These are phyloP conservation scores for Suhomyces chickasaworum DNA, from an alignment of 1,139 yeast species.

Conservation along the genomic window DNA sequence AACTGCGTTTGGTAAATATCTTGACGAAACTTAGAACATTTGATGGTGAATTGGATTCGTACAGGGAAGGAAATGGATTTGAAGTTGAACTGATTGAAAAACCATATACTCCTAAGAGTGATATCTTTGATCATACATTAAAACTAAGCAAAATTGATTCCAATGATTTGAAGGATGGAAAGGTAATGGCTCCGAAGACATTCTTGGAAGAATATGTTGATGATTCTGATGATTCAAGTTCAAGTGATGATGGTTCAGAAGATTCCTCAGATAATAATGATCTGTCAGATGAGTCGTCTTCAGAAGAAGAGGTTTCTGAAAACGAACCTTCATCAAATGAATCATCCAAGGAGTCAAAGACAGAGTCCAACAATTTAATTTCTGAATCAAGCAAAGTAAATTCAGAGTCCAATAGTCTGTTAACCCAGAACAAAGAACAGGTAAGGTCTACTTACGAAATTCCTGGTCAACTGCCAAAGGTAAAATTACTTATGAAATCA, in stretches of 20 bases:
- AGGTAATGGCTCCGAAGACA: not conserved
- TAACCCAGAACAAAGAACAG: not conserved
- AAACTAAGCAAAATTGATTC: not conserved
- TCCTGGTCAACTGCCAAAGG: not conserved
- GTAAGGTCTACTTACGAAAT: not conserved
- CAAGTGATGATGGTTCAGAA: not conserved
- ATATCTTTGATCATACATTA: not conserved
- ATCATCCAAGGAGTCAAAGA: no score
- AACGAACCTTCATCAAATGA: not conserved
- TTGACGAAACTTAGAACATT: constrained; percentile 2
- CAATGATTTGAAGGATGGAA: not conserved
- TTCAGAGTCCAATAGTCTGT: no score
- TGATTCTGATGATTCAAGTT: not conserved
- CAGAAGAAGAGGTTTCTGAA: not conserved
- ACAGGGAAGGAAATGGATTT: constrained; percentile 2
- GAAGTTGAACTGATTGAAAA: not conserved
- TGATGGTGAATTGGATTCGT: constrained; percentile 3
- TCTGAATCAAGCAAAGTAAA: no score
- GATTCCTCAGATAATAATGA: not conserved
- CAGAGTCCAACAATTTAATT: no score
- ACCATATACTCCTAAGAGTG: not conserved
- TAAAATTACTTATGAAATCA: not conserved
- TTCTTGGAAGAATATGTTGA: not conserved
- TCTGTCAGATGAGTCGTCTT: not conserved
- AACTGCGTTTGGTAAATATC: constrained; percentile 1